These are phyloP conservation scores for Aspergillus carlsbadensis DNA, from an alignment of 495 filamentous ascomycete species.

Conservation along the genomic window DNA sequence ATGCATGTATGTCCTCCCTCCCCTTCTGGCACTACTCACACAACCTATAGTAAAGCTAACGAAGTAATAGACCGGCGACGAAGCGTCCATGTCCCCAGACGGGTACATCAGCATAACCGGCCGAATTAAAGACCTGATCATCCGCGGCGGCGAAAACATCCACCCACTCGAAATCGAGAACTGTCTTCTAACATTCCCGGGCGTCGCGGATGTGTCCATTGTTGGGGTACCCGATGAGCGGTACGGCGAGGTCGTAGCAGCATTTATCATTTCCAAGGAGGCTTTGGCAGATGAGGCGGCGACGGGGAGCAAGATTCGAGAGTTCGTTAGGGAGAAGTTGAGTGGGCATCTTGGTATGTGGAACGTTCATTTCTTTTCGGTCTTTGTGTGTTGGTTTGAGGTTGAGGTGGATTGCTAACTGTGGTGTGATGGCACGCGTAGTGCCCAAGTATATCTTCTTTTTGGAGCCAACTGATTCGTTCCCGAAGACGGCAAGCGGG, in stretches of 20 bases:
- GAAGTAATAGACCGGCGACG: slow-evolving; percentile 70
- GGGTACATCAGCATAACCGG: slow-evolving; percentile 72
- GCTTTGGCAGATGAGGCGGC: slow-evolving; percentile 18
- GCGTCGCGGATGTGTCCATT: slow-evolving; percentile 71
- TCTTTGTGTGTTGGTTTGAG: not conserved
- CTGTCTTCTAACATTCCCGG: slow-evolving; percentile 71
- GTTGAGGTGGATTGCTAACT: not conserved
- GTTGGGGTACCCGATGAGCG: slow-evolving; percentile 80
- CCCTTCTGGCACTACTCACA: not conserved
- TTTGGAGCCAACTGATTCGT: slow-evolving; percentile 53
- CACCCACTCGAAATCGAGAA: slow-evolving; percentile 94
- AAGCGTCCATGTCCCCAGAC: slow-evolving; percentile 77
- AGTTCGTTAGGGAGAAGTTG: slow-evolving; percentile 71
- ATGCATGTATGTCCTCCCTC: slow-evolving; percentile 56
- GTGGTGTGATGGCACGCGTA: slow-evolving; percentile 14
- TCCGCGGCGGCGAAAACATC: slow-evolving; percentile 93
- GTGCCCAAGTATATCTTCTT: slow-evolving; percentile 92
- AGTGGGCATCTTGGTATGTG: slow-evolving; percentile 70
- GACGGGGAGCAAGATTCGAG: slow-evolving; percentile 52
- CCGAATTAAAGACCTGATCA: slow-evolving; percentile 88
- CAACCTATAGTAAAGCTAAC: not conserved
- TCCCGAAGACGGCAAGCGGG: slow-evolving; percentile 92
- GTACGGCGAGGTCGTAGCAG: slow-evolving; percentile 85
- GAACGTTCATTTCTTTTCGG: not conserved
- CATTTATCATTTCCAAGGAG: slow-evolving; percentile 64